These are phyloP conservation scores for Abortiporus biennis DNA, from an alignment of 1,284 basidiomycete genomes.

Conservation along the genomic window DNA sequence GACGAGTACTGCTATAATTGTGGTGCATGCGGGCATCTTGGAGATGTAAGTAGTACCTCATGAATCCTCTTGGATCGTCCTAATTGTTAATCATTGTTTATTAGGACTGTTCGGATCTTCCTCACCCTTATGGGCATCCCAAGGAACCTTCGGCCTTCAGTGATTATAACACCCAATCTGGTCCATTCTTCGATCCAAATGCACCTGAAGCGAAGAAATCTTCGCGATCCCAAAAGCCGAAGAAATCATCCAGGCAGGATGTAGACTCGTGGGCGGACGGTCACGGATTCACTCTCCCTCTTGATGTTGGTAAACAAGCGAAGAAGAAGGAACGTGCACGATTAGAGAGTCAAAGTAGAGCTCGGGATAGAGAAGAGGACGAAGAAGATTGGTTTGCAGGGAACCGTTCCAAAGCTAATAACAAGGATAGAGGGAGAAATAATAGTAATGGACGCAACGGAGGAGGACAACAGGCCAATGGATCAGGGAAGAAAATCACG, in stretches of 20 bases:
- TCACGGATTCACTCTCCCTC: constrained; percentile 41
- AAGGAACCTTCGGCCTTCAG: constrained; percentile 74
- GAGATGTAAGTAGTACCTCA: constrained; percentile 69
- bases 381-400: constrained; percentile 60
- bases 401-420: not conserved
- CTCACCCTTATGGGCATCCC: constrained; percentile 43
- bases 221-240: constrained; percentile 11
- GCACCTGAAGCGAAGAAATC: constrained; percentile 20
- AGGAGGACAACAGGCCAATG: constrained; percentile 7
- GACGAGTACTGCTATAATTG: constrained; percentile 91
- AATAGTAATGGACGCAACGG: no score
- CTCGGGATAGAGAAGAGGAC: constrained; percentile 36
- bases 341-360: constrained; percentile 43
- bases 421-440: constrained; percentile 14
- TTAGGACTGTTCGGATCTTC: constrained; percentile 67
- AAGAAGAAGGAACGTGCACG: constrained; percentile 53
- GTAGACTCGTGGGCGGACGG: constrained; percentile 28
- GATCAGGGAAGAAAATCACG: constrained; percentile 23
- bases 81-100: constrained; percentile 4
- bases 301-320: constrained; percentile 59
- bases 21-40: constrained; percentile 73
- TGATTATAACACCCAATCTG: constrained; percentile 55
- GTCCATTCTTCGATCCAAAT: constrained; percentile 63
- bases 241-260: constrained; percentile 25
- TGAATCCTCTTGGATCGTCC: not conserved